A percentile compares a stretch with the other conserved stretches of the same genome.
These are phyloP conservation scores for Pythium guiyangense DNA, from an alignment of 352 stramenopile species.

Conservation along the genomic window DNA sequence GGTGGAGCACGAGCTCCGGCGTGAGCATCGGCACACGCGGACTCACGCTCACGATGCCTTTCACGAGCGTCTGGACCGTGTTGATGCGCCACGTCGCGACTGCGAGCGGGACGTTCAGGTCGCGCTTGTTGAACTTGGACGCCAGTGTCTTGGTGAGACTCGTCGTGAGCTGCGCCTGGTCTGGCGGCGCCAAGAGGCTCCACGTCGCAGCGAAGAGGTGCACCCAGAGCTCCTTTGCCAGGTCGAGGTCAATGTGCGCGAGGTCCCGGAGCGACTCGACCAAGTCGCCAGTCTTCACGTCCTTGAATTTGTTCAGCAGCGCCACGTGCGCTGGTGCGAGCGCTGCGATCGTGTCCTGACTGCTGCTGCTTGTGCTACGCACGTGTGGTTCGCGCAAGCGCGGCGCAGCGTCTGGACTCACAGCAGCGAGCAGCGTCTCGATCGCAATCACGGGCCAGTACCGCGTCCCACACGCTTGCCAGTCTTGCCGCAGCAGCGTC, in stretches of 20 bases:
- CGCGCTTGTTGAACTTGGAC: conserved; percentile 86
- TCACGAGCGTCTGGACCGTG: conserved; percentile 82
- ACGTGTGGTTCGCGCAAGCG: conserved; percentile 7
- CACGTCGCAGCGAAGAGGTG: conserved; percentile 66
- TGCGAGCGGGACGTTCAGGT: conserved; percentile 68
- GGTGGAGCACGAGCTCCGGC: conserved; percentile 77
- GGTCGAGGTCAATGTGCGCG: conserved; percentile 75
- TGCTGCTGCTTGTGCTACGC: background rate
- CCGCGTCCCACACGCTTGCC: conserved; percentile 76
- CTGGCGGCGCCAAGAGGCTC: conserved; percentile 32
- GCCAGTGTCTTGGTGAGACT: conserved; percentile 76
- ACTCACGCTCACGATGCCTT: conserved; percentile 59
- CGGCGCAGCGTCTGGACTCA: conserved; percentile 18
- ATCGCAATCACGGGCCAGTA: conserved; percentile 84
- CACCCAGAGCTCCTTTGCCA: conserved; percentile 83
- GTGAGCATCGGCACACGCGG: conserved; percentile 65
- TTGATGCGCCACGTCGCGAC: conserved; percentile 60
- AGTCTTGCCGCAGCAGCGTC: conserved; percentile 77
- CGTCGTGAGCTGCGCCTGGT: conserved; percentile 51
- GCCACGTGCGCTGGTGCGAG: conserved; percentile 5
- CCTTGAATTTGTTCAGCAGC: conserved; percentile 25
- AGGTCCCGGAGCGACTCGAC: conserved; percentile 59
- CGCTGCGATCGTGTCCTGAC: background rate
- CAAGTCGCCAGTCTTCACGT: conserved; percentile 33
- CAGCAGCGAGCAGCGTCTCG: conserved; percentile 60